Evolutionary conservation across 2,329 filamentous ascomycete genomes (phyloP).

Genomic region (Cytospora leucostoma): DNA sequence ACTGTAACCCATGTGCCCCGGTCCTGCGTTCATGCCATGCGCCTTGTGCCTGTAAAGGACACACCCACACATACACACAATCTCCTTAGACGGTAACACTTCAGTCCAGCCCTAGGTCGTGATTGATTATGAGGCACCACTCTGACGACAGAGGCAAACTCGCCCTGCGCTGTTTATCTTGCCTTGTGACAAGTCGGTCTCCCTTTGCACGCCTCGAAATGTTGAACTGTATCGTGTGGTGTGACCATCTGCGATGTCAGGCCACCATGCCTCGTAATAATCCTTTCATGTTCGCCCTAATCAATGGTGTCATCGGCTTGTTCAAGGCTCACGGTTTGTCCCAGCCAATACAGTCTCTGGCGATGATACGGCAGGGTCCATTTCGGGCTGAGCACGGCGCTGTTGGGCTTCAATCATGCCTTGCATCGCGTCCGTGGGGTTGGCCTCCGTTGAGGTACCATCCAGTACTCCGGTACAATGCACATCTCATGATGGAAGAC

Average conservation of each 20-base stretch:
- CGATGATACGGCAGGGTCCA: no score
- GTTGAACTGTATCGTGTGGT: not conserved
- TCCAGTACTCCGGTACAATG: no score
- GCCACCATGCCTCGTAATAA: not conserved
- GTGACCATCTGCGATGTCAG: not conserved
- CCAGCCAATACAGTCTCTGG: no score
- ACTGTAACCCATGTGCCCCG: not conserved
- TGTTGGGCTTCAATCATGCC: no score
- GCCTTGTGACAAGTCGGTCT: not conserved
- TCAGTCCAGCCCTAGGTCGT: not conserved
- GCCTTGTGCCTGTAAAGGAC: not conserved
- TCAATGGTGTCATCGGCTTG: not conserved
- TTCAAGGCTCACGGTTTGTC: no score
- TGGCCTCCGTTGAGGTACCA: no score
- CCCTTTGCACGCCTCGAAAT: not conserved
- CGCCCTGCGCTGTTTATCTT: not conserved
- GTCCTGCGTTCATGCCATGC: not conserved
- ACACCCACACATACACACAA: not conserved
- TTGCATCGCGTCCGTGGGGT: no score
- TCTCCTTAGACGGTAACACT: not conserved
- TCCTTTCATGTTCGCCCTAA: not conserved
- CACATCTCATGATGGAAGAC: no score
- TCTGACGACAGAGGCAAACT: not conserved
- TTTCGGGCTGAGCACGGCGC: no score
- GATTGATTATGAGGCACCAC: not conserved